Conservation (phyloP, 768 basidiomycete genomes). For the Nidularia pulvinata region DNA sequence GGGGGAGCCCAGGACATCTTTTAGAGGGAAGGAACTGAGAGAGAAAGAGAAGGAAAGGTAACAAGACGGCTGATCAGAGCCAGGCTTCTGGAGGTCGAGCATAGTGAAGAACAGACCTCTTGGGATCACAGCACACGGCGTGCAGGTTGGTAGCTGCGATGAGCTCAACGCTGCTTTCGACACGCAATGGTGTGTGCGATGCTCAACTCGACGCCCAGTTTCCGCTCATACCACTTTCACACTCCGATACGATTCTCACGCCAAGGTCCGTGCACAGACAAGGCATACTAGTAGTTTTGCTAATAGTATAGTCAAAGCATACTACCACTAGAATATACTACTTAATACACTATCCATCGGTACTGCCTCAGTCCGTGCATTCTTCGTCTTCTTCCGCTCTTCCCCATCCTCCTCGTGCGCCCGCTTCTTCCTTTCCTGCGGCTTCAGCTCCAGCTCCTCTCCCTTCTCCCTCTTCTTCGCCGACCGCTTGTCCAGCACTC, state of each 20-base stretch:
- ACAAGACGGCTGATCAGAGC: conserved; percentile 69
- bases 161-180: conserved; percentile 40
- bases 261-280: conserved; percentile 27
- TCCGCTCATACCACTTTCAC: conserved; percentile 25
- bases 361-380: not conserved
- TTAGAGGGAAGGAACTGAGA: conserved; percentile 55
- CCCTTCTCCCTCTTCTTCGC: conserved; percentile 63
- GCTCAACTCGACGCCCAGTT: conserved; percentile 25
- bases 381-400: conserved; percentile 8
- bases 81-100: conserved; percentile 79
- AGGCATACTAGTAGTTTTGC: not conserved
- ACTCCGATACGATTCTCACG: conserved; percentile 34
- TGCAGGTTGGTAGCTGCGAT: conserved; percentile 37
- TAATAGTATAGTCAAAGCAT: conserved; percentile 1
- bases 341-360: conserved; percentile 42
- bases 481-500: conserved; percentile 80
- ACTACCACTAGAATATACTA: conserved; percentile 44
- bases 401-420: conserved; percentile 6
- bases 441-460: conserved; percentile 44
- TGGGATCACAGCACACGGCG: conserved; percentile 58
- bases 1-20: conserved; percentile 82
- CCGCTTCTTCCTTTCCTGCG: conserved; percentile 28
- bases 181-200: conserved; percentile 65
- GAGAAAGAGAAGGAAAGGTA: conserved; percentile 53
- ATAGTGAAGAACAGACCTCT: conserved; percentile 95